Percentiles rank a stretch among this genome's conserved stretches.
Conservation (phyloP, 1,284 basidiomycete genomes). For the Ceratobasidium sp. region DNA sequence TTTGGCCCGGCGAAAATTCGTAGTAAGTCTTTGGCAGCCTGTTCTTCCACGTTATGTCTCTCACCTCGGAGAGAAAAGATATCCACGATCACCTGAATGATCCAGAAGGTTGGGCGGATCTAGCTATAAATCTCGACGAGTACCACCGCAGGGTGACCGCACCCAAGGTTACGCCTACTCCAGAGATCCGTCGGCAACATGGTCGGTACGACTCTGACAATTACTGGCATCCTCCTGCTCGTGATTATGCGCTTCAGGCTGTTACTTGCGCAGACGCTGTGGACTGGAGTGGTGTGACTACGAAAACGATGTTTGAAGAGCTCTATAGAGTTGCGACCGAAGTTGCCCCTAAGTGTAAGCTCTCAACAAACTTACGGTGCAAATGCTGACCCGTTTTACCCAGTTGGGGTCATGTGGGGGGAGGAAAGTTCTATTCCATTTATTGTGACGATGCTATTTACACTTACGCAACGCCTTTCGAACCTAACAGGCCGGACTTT, state of each 20-base stretch:
- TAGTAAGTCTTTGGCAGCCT: not conserved
- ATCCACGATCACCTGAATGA: not conserved
- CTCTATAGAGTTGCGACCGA: not conserved
- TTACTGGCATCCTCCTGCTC: not conserved
- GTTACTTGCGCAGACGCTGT: conserved; percentile 43
- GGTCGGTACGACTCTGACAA: not conserved
- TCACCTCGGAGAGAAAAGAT: not conserved
- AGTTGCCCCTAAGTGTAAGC: conserved; percentile 27
- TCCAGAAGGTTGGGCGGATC: too few species aligned
- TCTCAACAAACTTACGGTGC: not conserved
- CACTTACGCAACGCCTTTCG: not conserved
- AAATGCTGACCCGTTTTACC: not conserved
- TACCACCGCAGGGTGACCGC: too few species aligned
- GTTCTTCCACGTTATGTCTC: not conserved
- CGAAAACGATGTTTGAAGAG: conserved; percentile 28
- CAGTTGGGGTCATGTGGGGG: conserved; percentile 2
- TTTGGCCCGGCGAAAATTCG: not conserved
- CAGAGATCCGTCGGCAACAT: not conserved
- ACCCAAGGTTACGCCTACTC: too few species aligned
- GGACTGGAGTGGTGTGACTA: conserved; percentile 25
- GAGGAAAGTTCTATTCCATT: not conserved
- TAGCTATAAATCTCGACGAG: too few species aligned
- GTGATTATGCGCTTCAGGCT: not conserved
- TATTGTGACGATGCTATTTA: not conserved
- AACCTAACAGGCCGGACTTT: not conserved